Evolutionary conservation across 2,329 filamentous ascomycete species (phyloP), one percentile per base, ranked within the genome.

Genomic region (Pestalotiopsis sp.): DNA sequence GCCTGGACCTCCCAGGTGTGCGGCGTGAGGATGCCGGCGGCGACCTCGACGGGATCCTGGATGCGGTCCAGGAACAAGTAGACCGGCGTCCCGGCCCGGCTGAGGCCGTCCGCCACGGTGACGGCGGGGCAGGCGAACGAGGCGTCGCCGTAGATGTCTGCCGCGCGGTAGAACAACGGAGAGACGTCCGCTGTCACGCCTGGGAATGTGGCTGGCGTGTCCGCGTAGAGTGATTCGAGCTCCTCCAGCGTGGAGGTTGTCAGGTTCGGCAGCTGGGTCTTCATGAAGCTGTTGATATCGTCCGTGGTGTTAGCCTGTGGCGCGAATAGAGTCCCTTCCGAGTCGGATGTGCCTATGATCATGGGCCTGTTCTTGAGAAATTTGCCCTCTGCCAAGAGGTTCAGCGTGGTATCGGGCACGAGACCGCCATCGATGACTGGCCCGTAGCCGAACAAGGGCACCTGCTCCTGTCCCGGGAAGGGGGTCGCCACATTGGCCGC

Each of bases 31-130:
- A 82, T 69, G 0, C 86, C 86, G 0, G 68, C 41, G 5, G 77
- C 77, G 0, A 71, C 64, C 70, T 80, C 77, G n/a, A 73, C 70
- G 1, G 73, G 68, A 75, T 86, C 85, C 45, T 74, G 73, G 23
- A 87, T 83, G 76, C 86, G 82, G 79, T 83, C 87, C 52, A 81
- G 82, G 75, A 87, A 87, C 36, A 80, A 78, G 80, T 82, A 87
- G 20, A 80, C 72, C 45, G 66, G 64, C 1, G n/a, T 14, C 4
- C 41, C 41, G 41, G 41, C 41, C n/a, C 7, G 41, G 41, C 41
- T 49, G 4, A 49, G 41, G 14, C 41, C 41, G 41, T 49, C 41
- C n/a, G 41, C 41, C 1, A 49, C n/a, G 13, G 41, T 49, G 41
- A 58, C 11, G 20, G 56, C 4, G 4, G 56, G 56, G 11, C 56